Evolutionary conservation across 352 stramenopile species (phyloP).

Genomic region (Phytopythium kandeliae): DNA sequence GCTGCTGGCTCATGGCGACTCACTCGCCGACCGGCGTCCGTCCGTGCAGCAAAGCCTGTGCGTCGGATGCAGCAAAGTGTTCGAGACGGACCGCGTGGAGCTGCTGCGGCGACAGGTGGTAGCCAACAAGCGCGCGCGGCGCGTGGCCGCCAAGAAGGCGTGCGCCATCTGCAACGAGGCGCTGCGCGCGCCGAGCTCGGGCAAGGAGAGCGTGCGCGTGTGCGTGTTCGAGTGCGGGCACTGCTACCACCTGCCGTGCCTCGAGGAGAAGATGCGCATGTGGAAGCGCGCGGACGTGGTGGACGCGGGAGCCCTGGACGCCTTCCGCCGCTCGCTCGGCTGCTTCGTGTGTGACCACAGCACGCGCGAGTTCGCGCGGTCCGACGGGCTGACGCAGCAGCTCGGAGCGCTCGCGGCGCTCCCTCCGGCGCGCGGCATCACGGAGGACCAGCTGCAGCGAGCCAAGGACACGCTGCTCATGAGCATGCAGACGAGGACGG

Average conservation of each 20-base stretch:
- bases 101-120: conserved; percentile 60
- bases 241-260: conserved; percentile 71
- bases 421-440: conserved; percentile 40
- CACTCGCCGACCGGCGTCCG: not conserved
- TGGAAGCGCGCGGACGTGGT: conserved; percentile 69
- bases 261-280: conserved; percentile 85
- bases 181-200: conserved; percentile 36
- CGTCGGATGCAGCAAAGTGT: conserved; percentile 67
- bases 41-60: conserved; percentile 65
- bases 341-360: conserved; percentile 85
- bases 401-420: conserved; percentile 24
- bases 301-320: conserved; percentile 32
- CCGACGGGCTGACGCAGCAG: conserved; percentile 29
- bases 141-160: conserved; percentile 44
- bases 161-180: conserved; percentile 66
- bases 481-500: conserved; percentile 15
- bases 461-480: conserved; percentile 59
- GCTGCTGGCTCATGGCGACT: not conserved
- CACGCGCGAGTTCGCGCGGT: conserved; percentile 48
- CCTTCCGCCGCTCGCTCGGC: conserved; percentile 37
- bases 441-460: conserved; percentile 63
- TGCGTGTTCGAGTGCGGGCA: conserved; percentile 84
- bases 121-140: conserved; percentile 54
- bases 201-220: conserved; percentile 49
- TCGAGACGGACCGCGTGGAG: conserved; percentile 70